Conservation (phyloP, 2,329 filamentous ascomycete genomes). For the Scedosporium aurantiacum region DNA sequence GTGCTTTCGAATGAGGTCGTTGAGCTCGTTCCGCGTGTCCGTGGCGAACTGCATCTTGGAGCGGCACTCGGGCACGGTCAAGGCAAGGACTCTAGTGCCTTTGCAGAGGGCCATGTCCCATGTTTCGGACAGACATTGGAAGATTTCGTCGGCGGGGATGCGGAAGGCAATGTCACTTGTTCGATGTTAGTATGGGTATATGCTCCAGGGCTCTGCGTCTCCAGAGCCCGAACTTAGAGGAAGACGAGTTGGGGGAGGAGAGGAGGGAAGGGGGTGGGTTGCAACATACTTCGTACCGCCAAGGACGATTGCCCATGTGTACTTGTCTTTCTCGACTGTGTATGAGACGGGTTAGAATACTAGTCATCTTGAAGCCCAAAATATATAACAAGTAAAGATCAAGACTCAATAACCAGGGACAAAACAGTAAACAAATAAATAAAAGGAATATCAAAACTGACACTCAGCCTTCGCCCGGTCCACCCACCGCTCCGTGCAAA, state of each 20-base stretch:
- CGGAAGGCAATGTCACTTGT: slow-evolving; percentile 38
- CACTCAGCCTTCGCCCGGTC: slow-evolving; percentile 23
- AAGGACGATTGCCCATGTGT: slow-evolving; percentile 52
- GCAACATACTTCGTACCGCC: slow-evolving; percentile 50
- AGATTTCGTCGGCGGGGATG: slow-evolving; percentile 29
- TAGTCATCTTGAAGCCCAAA: neutral
- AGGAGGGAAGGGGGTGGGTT: neutral
- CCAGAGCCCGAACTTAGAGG: neutral
- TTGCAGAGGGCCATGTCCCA: slow-evolving; percentile 40
- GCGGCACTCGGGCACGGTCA: slow-evolving; percentile 49
- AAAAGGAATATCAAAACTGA: slow-evolving; percentile 15
- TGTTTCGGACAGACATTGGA: slow-evolving; percentile 32
- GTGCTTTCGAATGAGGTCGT: slow-evolving; percentile 39
- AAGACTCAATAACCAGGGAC: neutral
- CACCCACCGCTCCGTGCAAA: slow-evolving; percentile 21
- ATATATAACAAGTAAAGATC: neutral
- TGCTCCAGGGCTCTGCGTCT: neutral
- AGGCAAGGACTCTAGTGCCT: slow-evolving; percentile 46
- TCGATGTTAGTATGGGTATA: neutral
- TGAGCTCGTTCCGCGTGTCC: slow-evolving; percentile 32
- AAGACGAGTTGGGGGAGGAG: neutral
- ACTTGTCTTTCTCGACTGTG: slow-evolving; percentile 16
- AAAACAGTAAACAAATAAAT: neutral
- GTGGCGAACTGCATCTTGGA: slow-evolving; percentile 18
- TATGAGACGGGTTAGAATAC: slow-evolving; percentile 2